phyloP scores from a whole-genome alignment of 2,329 filamentous ascomycete species.

The Chalaropsis ovoidea region DNA sequence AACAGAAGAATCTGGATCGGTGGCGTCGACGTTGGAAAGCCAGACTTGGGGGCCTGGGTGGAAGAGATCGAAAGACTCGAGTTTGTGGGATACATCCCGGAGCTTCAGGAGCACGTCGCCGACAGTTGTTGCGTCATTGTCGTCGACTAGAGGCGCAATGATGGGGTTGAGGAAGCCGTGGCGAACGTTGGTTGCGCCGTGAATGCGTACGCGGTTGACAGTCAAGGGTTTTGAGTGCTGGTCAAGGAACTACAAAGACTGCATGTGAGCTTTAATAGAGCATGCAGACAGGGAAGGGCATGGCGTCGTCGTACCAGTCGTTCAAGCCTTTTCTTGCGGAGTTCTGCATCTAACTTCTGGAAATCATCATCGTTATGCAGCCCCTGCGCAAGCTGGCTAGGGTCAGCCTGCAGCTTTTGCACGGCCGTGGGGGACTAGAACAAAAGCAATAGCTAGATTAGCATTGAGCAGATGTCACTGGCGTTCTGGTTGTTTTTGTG shows the following conservation, averaged over 20 bases:
- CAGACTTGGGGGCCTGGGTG: conserved; percentile 72
- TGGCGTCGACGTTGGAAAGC: conserved; percentile 59
- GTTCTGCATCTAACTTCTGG: conserved; percentile 24
- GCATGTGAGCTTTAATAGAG: not conserved
- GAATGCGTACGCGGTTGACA: conserved; percentile 53
- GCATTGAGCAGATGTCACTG: not conserved
- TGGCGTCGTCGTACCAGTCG: conserved; percentile 21
- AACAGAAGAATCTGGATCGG: conserved; percentile 57
- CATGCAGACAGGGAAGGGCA: not conserved
- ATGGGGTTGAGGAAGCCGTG: conserved; percentile 71
- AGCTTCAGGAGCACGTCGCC: conserved; percentile 67
- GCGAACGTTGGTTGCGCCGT: conserved; percentile 76
- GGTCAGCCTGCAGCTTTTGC: conserved; percentile 24
- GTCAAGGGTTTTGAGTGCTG: conserved; percentile 82
- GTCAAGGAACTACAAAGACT: conserved; percentile 53
- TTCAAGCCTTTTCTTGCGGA: conserved; percentile 25
- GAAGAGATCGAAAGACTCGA: conserved; percentile 72
- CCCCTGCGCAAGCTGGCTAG: conserved; percentile 24
- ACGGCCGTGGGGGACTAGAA: conserved; percentile 6
- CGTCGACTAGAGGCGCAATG: conserved; percentile 64
- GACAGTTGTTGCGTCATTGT: conserved; percentile 55
- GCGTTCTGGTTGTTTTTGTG: not conserved
- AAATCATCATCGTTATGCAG: conserved; percentile 25
- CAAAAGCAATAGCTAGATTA: conserved; percentile 1
- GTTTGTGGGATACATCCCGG: conserved; percentile 58